A percentile compares a stretch with the other conserved stretches of the same genome.
Evolutionary conservation across 2,329 filamentous ascomycete genomes (phyloP).

Genomic region (Neocucurbitaria cava): DNA sequence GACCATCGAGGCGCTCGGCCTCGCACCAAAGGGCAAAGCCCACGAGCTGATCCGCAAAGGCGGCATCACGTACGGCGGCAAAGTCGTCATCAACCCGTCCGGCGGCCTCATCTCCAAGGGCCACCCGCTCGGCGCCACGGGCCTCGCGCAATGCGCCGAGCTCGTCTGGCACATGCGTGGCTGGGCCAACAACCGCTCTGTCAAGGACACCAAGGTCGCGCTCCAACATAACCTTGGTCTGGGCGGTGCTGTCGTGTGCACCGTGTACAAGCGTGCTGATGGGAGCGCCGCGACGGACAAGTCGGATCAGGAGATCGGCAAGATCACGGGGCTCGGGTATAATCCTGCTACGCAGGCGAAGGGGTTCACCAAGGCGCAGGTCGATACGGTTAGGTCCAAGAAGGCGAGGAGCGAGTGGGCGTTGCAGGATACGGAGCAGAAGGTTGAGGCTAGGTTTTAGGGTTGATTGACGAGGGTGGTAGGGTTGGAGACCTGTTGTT

Average conservation of each 20-base stretch:
- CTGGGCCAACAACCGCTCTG: conserved; percentile 89
- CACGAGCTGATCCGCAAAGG: conserved; percentile 88
- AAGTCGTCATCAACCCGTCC: conserved; percentile 86
- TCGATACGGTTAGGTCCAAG: conserved; percentile 72
- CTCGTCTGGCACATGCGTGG: conserved; percentile 94
- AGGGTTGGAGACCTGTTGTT: too few species aligned
- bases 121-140: conserved; percentile 90
- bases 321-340: conserved; percentile 76
- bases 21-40: conserved; percentile 79
- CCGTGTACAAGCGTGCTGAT: conserved; percentile 86
- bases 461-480: neutral
- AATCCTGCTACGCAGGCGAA: conserved; percentile 90
- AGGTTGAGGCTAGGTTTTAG: conserved; percentile 76
- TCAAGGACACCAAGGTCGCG: conserved; percentile 72
- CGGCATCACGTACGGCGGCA: conserved; percentile 89
- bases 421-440: conserved; percentile 74
- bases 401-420: conserved; percentile 74
- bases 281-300: conserved; percentile 69
- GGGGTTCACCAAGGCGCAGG: conserved; percentile 83
- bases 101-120: conserved; percentile 96
- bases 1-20: conserved; percentile 82
- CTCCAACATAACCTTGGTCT: conserved; percentile 94
- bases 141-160: conserved; percentile 95
- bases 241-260: conserved; percentile 88
- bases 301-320: conserved; percentile 69